Evolutionary conservation across 2,329 filamentous ascomycete genomes (phyloP), one percentile per base, ranked within the genome.

Genomic region (Clarireedia hainanense): DNA sequence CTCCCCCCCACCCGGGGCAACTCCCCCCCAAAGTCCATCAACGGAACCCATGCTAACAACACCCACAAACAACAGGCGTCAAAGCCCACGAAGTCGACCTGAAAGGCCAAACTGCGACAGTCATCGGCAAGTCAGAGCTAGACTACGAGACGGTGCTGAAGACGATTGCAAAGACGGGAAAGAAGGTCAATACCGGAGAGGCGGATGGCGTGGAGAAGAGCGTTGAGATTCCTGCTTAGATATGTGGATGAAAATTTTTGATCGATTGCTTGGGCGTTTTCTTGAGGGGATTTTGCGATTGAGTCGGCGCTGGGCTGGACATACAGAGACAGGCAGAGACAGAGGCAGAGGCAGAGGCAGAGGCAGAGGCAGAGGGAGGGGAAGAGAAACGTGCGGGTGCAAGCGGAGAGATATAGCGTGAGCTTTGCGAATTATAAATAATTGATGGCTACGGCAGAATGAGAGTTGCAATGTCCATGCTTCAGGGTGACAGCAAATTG

Each of bases 81-180:
- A 87, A 94, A 71, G 85, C 82, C 65, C 94, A 86, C 82, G 84
- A 91, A 55, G 89, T 96, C 62, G 90, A 84, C 56, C 89, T 97
- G 68, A 89, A 95, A 61, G 84, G 78, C 63, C 91, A 97, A 72
- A 90, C 81, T 60, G 92, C 90, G 62, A 84, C 84, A 63, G 81
- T 97, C 64, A 76, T 86, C 64, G 83, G 91, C 61, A 81, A 85
- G 62, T 77, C 83, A 4, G 76, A 74, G 55, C 79, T 95, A 60
- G 77, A 81, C 57, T 96, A 92, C 76, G 83, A 89, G 63, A 89
- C 83, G 2, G 89, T 96, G 57, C 83, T 95, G 59, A 79, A 81
- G 70, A 95, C 89, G 71, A 96, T 96, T 72, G 85, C 87, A 80
- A 96, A 96, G 84, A 96, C 91, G 12, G 91, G 91, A 68, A 96